A percentile compares a stretch with the other conserved stretches of the same genome.
Conservation (phyloP, 1,139 yeast species). For the Yamadazyma sp. region DNA sequence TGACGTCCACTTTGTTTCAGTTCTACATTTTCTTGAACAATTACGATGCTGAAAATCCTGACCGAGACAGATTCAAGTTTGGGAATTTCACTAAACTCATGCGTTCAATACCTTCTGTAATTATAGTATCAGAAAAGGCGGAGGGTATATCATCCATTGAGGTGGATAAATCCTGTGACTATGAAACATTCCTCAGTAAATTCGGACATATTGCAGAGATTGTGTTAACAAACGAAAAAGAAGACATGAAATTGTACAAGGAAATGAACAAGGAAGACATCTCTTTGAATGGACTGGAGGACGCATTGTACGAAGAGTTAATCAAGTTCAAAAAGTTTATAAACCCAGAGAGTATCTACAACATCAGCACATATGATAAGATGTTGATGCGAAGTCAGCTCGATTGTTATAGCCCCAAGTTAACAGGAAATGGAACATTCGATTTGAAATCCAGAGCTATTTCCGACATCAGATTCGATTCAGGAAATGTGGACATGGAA, state of each 20-base stretch:
- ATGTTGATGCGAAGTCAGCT: conserved; percentile 88
- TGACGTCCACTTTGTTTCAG: conserved; percentile 76
- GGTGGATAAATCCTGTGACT: conserved; percentile 66
- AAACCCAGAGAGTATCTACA: conserved; percentile 46
- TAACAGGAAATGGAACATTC: conserved; percentile 91
- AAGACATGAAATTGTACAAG: conserved; percentile 36
- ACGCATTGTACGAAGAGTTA: conserved; percentile 3
- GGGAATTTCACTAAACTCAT: conserved; percentile 36
- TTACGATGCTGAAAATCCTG: conserved; percentile 21
- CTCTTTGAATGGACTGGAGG: not conserved
- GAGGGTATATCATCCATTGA: conserved; percentile 58
- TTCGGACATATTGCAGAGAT: conserved; percentile 81
- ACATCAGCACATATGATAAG: conserved; percentile 67
- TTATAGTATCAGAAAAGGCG: conserved; percentile 34
- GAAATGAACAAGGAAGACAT: conserved; percentile 6
- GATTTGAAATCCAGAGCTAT: conserved; percentile 93
- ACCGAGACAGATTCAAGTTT: conserved; percentile 28
- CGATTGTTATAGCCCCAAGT: conserved; percentile 72
- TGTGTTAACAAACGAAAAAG: conserved; percentile 60
- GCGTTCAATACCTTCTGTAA: conserved; percentile 35
- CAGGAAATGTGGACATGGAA: conserved; percentile 56
- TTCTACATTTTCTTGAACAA: conserved; percentile 73
- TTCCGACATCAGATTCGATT: conserved; percentile 78
- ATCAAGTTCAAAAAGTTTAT: conserved; percentile 15
- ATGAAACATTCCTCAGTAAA: conserved; percentile 69